These are phyloP conservation scores for Acanthamoeba castellanii DNA, from an alignment of 208 protist genomes.

Conservation along the genomic window DNA sequence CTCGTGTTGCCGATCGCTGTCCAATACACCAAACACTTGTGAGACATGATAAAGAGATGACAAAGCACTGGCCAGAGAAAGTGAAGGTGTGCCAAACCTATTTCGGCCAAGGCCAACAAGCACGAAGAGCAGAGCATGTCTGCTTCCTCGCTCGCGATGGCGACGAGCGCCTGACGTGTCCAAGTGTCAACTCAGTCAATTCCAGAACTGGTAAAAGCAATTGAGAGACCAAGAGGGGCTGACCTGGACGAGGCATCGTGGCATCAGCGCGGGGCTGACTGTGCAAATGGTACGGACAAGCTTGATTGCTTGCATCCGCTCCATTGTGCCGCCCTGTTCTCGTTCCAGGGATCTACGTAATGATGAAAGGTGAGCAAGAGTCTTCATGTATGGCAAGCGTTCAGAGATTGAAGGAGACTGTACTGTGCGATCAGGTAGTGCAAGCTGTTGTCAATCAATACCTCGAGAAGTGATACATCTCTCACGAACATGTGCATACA, in stretches of 20 bases:
- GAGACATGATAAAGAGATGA: background rate
- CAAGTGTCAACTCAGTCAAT: background rate
- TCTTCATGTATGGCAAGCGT: background rate
- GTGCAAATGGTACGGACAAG: background rate
- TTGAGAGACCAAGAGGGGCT: background rate
- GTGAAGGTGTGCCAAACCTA: background rate
- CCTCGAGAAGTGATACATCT: background rate
- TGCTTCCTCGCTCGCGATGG: background rate
- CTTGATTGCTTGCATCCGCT: constrained; percentile 39
- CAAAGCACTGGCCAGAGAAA: background rate
- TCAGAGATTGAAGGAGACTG: background rate
- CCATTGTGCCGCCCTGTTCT: background rate
- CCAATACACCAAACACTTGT: background rate
- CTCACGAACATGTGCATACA: constrained; percentile 4
- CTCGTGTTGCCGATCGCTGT: constrained; percentile 25
- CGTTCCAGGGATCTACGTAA: background rate
- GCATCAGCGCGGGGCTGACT: constrained; percentile 1
- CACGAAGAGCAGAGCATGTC: background rate
- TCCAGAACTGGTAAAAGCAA: background rate
- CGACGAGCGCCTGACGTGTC: background rate
- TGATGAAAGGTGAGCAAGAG: background rate
- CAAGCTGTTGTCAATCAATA: background rate
- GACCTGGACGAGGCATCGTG: constrained; percentile 54
- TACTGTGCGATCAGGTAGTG: constrained; percentile 57
- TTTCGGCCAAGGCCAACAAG: background rate